Base-by-base conservation (phyloP, 75 land plant species). In the Selaginella moellendorffii region DNA sequence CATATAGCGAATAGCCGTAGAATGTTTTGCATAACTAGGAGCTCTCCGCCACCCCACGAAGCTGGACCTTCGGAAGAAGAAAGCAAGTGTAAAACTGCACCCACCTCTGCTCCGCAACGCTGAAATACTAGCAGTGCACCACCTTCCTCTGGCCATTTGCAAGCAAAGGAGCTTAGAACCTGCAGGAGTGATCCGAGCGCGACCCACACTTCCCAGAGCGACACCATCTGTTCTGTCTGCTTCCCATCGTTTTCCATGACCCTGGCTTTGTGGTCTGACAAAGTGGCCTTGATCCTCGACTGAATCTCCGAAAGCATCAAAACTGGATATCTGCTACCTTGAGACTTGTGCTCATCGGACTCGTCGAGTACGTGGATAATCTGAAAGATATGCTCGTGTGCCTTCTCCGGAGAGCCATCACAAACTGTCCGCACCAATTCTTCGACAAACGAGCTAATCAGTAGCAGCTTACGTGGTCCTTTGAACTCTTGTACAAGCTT, bases 11-110 rank as follows among this genome's bases (percentile, higher is more conserved):
- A 24, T 2, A 75, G 56, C 24, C 60, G 56, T 24, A 70, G 24
- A 14, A 75, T 24, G 61, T 24, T 70, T 54, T 75, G 77, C 65
- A 70, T 75, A 1, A 63, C 58, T 14, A 70, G 69, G 23, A 75
- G 58, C 29, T 70, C 68, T 54, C 62, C 67, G 25, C 64, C 63
- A 29, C 28, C 0, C 73, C 77, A 75, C 27, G 63, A 2, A 21
- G 56, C 46, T 28, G 52, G 42, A 18, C 24, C 63, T 0, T 61
- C 66, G 30, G 63, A 2, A 29, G 25, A 63, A 24, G 69, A 28
- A 29, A 75, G 54, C 29, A 70, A 26, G 24, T 31, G 26, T 10
- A 75, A 29, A 24, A 53, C 65, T 22, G 27, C n/a, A 0, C 29
- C 64, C 21, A 70, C 21, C 26, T 60, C 53, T 29, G 18, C 69